Percentiles rank a stretch among this genome's conserved stretches.
phyloP scores from a whole-genome alignment of 2,329 filamentous ascomycete species.

The Teratosphaeria gauchensis region DNA sequence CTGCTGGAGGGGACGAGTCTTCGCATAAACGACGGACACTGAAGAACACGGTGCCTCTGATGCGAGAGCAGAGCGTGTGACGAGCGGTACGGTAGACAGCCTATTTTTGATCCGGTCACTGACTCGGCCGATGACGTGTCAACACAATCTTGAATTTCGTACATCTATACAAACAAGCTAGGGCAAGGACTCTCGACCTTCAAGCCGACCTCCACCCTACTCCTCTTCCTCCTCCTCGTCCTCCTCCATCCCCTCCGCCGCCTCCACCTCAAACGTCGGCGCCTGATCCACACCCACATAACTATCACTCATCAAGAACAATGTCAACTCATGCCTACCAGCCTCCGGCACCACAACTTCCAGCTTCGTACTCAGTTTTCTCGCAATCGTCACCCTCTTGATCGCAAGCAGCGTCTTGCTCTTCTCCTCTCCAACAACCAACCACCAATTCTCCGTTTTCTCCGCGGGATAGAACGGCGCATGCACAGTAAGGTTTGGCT shows the following conservation, averaged over 20 bases:
- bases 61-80: too few species aligned
- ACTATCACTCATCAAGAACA: constrained; percentile 94
- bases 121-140: too few species aligned
- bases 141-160: too few species aligned
- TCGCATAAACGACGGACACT: too few species aligned
- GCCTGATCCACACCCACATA: constrained; percentile 97
- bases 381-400: constrained; percentile 83
- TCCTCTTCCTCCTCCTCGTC: constrained; percentile 78
- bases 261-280: constrained; percentile 73
- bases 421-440: constrained; percentile 88
- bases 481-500: constrained; percentile 75
- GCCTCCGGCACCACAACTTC: constrained; percentile 81
- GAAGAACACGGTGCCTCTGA: too few species aligned
- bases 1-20: too few species aligned
- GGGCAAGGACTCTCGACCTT: too few species aligned
- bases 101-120: too few species aligned
- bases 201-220: too few species aligned
- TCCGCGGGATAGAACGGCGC: constrained; percentile 86
- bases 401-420: constrained; percentile 82
- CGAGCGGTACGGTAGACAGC: too few species aligned
- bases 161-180: too few species aligned
- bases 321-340: constrained; percentile 77
- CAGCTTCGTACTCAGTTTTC: constrained; percentile 65
- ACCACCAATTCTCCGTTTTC: constrained; percentile 98
- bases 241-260: constrained; percentile 89